Conservation (phyloP, 768 basidiomycete species). For the Glaciozyma antarctica region DNA sequence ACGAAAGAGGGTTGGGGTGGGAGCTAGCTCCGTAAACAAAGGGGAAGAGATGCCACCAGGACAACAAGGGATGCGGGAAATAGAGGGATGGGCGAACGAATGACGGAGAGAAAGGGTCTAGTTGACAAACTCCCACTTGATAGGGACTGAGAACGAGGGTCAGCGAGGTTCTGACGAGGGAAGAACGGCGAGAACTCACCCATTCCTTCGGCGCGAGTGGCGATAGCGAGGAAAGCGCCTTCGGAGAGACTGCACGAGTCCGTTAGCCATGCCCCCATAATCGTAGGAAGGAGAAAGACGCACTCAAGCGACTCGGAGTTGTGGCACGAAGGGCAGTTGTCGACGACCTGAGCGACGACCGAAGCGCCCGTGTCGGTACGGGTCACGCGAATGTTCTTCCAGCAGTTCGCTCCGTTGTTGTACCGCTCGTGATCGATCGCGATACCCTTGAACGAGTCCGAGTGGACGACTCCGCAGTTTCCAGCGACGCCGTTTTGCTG, state of each 20-base stretch:
- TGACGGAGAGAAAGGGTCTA: not conserved
- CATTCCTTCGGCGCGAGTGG: not conserved
- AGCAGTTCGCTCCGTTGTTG: constrained; percentile 30
- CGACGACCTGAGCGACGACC: constrained; percentile 23
- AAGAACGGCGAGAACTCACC: not conserved
- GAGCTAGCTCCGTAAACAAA: not conserved
- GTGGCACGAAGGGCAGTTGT: not conserved
- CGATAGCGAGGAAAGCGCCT: constrained; percentile 15
- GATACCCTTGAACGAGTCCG: constrained; percentile 13
- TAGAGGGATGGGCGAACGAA: not conserved
- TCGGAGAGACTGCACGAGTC: constrained; percentile 1
- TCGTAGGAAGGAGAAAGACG: too few species aligned
- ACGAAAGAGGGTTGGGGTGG: not conserved
- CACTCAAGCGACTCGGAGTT: constrained; percentile 1
- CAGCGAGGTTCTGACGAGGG: not conserved
- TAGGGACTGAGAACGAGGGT: not conserved
- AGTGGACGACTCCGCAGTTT: constrained; percentile 18
- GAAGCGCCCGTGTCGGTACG: constrained; percentile 20
- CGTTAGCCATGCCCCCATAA: too few species aligned
- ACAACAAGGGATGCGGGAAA: not conserved
- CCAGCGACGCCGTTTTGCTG: constrained; percentile 28
- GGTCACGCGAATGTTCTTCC: constrained; percentile 24
- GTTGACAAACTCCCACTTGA: not conserved
- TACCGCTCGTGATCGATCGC: constrained; percentile 28
- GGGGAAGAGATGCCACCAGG: not conserved